These are phyloP conservation scores for Stipa capillata DNA, from an alignment of 176 grass and related monocot genomes.

Conservation along the genomic window DNA sequence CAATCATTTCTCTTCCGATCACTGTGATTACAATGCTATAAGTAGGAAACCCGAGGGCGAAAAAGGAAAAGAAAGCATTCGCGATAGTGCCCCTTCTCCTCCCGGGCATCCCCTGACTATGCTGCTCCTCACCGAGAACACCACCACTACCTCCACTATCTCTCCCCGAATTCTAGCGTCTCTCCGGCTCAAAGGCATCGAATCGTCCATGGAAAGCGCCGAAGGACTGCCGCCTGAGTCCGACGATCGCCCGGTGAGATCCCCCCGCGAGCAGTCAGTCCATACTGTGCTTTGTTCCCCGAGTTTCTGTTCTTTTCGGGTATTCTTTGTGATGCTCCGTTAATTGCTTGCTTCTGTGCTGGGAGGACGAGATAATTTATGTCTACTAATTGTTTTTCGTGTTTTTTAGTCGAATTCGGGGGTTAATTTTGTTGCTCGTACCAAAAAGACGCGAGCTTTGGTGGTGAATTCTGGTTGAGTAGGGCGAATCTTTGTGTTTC, in stretches of 20 bases:
- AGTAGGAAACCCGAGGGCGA: not conserved
- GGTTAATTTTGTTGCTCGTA: not conserved
- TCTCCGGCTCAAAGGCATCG: slow-evolving; percentile 15
- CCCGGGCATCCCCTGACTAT: not conserved
- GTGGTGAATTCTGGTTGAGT: not conserved
- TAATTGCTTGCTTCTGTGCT: not conserved
- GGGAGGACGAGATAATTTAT: no score
- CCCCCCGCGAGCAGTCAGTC: not conserved
- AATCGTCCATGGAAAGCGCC: slow-evolving; percentile 32
- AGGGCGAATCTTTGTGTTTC: not conserved
- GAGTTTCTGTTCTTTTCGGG: not conserved
- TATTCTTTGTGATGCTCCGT: not conserved
- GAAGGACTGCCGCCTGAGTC: not conserved
- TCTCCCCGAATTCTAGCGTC: not conserved
- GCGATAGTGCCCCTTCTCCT: not conserved
- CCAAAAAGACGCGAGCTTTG: not conserved
- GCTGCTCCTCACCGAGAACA: slow-evolving; percentile 1
- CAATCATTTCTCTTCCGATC: no score
- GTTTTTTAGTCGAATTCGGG: not conserved
- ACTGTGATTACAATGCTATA: not conserved
- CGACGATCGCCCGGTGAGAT: slow-evolving; percentile 19
- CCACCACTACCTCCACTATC: not conserved
- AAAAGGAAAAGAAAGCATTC: not conserved
- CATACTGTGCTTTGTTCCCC: not conserved
- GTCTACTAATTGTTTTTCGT: not conserved